Conservation (phyloP, 371 early-diverging fungal genomes). For the Lichtheimia ramosa region DNA sequence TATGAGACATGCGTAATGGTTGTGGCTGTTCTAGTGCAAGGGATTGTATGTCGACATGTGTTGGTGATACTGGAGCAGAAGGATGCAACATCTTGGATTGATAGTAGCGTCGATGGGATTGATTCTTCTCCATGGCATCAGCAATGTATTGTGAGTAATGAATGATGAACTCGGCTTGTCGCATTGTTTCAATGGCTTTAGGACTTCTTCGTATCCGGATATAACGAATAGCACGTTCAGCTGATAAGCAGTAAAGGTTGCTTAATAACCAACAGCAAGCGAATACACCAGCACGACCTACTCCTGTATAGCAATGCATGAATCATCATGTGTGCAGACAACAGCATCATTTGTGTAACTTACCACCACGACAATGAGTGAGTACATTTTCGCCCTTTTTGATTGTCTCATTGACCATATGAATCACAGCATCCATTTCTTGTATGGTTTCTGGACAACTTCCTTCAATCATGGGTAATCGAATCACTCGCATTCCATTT, state of each 20-base stretch:
- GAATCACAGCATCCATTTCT: constrained; percentile 59
- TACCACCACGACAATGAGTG: constrained; percentile 82
- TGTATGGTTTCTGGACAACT: constrained; percentile 64
- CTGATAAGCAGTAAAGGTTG: constrained; percentile 46
- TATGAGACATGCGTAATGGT: constrained; percentile 15
- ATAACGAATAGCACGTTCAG: constrained; percentile 54
- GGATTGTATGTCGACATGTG: neutral
- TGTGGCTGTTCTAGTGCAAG: constrained; percentile 1
- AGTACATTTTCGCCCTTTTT: constrained; percentile 61
- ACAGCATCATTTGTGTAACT: neutral
- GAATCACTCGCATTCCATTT: constrained; percentile 52
- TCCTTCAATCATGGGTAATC: constrained; percentile 79
- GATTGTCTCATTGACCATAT: constrained; percentile 52
- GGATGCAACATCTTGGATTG: neutral
- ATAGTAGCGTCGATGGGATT: neutral
- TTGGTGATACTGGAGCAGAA: neutral
- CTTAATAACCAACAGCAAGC: constrained; percentile 77
- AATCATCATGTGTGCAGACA: neutral
- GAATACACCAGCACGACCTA: constrained; percentile 77
- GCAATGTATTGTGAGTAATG: constrained; percentile 43
- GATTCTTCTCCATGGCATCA: constrained; percentile 8
- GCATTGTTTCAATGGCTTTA: constrained; percentile 70
- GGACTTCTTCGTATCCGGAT: constrained; percentile 58
- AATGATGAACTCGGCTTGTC: constrained; percentile 66
- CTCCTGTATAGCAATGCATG: constrained; percentile 39